Conservation (phyloP, 306 rosid genomes). For the Leucaena leucocephala region DNA sequence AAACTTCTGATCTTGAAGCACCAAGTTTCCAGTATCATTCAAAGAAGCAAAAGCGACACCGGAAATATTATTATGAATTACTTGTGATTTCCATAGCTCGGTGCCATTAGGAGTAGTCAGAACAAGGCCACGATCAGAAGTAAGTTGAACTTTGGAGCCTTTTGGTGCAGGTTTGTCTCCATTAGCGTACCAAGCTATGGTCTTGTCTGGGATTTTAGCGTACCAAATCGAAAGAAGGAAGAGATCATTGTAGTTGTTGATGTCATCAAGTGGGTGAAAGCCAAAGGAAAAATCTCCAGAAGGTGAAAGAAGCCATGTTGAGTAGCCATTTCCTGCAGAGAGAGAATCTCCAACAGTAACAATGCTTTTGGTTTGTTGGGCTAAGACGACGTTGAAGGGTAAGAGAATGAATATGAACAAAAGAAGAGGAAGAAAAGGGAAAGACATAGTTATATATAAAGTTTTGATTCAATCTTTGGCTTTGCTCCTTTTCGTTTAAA, state of each 20-base stretch:
- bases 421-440: neutral
- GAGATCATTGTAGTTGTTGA: neutral
- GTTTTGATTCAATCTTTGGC: too few species aligned
- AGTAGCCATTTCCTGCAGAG: conserved; percentile 22
- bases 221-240: conserved; percentile 48
- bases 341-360: neutral
- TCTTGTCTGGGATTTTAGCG: conserved; percentile 23
- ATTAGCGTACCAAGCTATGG: conserved; percentile 45
- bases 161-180: neutral
- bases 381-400: neutral
- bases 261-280: conserved; percentile 8
- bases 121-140: neutral
- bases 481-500: too few species aligned
- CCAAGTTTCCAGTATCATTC: neutral
- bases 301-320: conserved; percentile 44
- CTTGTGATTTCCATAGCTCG: neutral
- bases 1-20: neutral
- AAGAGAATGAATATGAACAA: conserved; percentile 10
- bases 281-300: conserved; percentile 46
- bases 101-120: conserved; percentile 26
- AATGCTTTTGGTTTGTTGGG: neutral
- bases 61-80: too few species aligned
- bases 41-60: neutral
- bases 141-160: conserved; percentile 39
- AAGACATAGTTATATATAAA: neutral